Evolutionary conservation across 1,139 yeast species (phyloP).

Genomic region (Debaryomyces subglobosus): DNA sequence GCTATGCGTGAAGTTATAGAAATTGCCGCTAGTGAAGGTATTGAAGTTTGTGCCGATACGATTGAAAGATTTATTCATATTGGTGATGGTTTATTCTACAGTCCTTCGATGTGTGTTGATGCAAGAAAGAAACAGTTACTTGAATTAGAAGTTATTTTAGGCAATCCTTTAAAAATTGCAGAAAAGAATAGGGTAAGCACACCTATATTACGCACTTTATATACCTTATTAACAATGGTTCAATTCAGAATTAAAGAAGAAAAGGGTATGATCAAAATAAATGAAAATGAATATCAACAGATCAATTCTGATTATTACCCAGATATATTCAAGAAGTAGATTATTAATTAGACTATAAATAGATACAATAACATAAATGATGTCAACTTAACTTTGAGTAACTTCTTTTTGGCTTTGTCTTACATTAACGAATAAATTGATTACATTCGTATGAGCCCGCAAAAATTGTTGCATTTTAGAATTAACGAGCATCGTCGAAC

Average conservation of each 20-base stretch:
- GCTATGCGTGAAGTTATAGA: slow-evolving; percentile 67
- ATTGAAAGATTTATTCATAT: slow-evolving; percentile 55
- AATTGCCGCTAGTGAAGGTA: slow-evolving; percentile 68
- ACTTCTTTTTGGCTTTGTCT: no score
- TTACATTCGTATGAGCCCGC: no score
- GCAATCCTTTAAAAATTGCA: slow-evolving; percentile 70
- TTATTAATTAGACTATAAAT: background rate
- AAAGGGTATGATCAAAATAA: slow-evolving; percentile 43
- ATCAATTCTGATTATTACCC: slow-evolving; percentile 34
- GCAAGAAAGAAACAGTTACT: slow-evolving; percentile 67
- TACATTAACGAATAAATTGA: no score
- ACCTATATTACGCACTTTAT: slow-evolving; percentile 61
- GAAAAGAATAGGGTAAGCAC: slow-evolving; percentile 53
- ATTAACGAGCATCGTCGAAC: background rate
- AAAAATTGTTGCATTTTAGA: no score
- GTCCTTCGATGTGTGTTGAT: slow-evolving; percentile 78
- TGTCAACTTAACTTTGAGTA: no score
- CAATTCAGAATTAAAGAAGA: slow-evolving; percentile 64
- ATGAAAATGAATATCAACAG: slow-evolving; percentile 31
- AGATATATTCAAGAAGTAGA: background rate
- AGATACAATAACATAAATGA: no score
- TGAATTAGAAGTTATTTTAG: slow-evolving; percentile 72
- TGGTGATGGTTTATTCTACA: slow-evolving; percentile 66
- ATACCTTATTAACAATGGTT: slow-evolving; percentile 57
- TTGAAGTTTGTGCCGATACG: slow-evolving; percentile 46